Evolutionary conservation across 345 rosid genomes (phyloP), one percentile per base, ranked within the genome.

Genomic region (Luvunga scandens): DNA sequence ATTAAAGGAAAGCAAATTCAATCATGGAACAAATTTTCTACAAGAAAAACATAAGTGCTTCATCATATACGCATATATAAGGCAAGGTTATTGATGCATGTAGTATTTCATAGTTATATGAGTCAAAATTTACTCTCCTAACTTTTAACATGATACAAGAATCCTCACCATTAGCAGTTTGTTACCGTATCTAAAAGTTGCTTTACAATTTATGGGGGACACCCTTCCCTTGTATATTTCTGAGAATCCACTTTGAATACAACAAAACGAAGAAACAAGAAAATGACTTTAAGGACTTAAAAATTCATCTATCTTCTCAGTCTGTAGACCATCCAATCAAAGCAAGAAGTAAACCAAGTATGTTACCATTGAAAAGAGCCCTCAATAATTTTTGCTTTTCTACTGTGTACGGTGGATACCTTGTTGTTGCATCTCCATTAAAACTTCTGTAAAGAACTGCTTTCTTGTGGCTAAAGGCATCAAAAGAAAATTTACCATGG

Each of bases 381-480:
- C 82, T 90, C 68, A 92, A 56, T 36, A 91, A 75, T 74, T 80
- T 91, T 66, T 75, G 72, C 84, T 92, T 92, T 62, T 72, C 61
- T 4, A 85, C 79, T 21, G 92, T 90, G 82, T 92, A 95, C 7
- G 98, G 98, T 27, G 97, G 97, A 56, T 95, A 92, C 86, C 98
- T 88, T 33, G 85, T 4, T n/a, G 86, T 65, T 24, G 87, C 5
- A 75, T 95, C 98, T 22, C 93, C 96, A 0, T 60, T 75, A 38
- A 92, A 93, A 75, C 93, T 85, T 73, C 94, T 79, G 77, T 89
- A 86, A 0, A 92, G 73, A 66, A 95, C 94, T 56, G 89, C 88
- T 82, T 95, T 95, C 86, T 91, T 90, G 78, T 95, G 98, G 84
- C 96, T 92, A 83, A 93, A 95, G n/a, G 92, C 85, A 57, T 93